Base-by-base conservation (phyloP, 768 basidiomycete genomes). In the Trametes cingulata region DNA sequence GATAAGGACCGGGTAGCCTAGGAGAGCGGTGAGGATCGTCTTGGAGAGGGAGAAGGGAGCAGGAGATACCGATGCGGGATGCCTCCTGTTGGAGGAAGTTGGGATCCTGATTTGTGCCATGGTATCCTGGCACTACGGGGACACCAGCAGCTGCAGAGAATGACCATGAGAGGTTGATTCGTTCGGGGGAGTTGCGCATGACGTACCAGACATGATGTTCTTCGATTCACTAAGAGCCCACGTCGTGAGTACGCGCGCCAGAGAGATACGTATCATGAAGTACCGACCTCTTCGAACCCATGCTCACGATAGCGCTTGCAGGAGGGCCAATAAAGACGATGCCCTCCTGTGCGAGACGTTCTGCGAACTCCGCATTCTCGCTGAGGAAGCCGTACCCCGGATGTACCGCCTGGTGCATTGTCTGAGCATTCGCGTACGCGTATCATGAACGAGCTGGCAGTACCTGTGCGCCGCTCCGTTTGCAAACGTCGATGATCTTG, bases 371-470 rank as follows among this genome's bases (percentile, higher is more conserved):
- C 6, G 94, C 87, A 61, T 96, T 97, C 75, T 97, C 95, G 67
- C 93, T 95, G 62, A 97, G 73, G 73, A 98, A 97, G 3, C 93
- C 93, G 49, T 82, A 93, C 82, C 95, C 95, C 4, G 95, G 95
- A 72, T 98, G 95, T 20, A 98, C 88, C 0, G 94, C 95, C 90
- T 94, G 46, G 19, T 20, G 13, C 3, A 19, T 40, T 14, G 35
- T 17, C 17, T 22, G 27, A 51, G 49, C 33, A 39, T 45, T 14
- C 3, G 12, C 5, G 24, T 13, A 6, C 43, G n/a, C 19, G 22
- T 29, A 22, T 2, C 22, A 19, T 8, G 42, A 19, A 1, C n/a
- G 12, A 46, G 29, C 24, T 29, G 60, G 24, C 70, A 78, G 12
- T 58, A 91, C 92, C 82, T 95, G 91, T 22, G 95, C 94, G 41